Conservation (phyloP, 352 stramenopile genomes). For the Phytophthora cactorum region DNA sequence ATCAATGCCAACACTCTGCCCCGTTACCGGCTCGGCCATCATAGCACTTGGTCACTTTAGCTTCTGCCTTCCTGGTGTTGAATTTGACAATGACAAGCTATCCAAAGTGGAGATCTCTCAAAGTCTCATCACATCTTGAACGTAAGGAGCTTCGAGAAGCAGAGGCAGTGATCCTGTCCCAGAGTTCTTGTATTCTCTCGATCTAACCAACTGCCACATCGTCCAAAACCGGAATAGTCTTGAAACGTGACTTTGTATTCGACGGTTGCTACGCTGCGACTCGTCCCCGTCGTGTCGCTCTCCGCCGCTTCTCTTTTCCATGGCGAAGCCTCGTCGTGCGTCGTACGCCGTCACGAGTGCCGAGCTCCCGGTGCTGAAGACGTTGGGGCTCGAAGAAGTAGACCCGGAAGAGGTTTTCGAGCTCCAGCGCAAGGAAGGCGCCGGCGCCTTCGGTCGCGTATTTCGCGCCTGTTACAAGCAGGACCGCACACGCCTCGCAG, state of each 20-base stretch:
- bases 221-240: constrained; percentile 15
- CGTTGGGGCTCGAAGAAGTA: constrained; percentile 61
- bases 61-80: constrained; percentile 42
- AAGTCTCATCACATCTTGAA: constrained; percentile 10
- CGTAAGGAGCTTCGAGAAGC: constrained; percentile 6
- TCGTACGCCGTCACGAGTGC: constrained; percentile 39
- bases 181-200: neutral
- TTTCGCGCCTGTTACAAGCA: constrained; percentile 65
- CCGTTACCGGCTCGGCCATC: constrained; percentile 56
- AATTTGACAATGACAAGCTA: constrained; percentile 50
- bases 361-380: constrained; percentile 47
- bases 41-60: neutral
- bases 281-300: constrained; percentile 21
- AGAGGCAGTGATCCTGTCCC: constrained; percentile 17
- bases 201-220: constrained; percentile 17
- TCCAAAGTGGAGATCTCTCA: neutral
- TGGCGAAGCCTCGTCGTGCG: constrained; percentile 31
- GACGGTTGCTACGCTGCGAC: constrained; percentile 23
- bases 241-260: neutral
- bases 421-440: constrained; percentile 75
- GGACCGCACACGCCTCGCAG: constrained; percentile 47
- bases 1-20: constrained; percentile 93
- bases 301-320: constrained; percentile 81
- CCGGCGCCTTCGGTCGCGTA: constrained; percentile 70
- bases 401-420: constrained; percentile 78